These are phyloP conservation scores for Malus sieversii DNA, from an alignment of 306 rosid species.

Conservation along the genomic window DNA sequence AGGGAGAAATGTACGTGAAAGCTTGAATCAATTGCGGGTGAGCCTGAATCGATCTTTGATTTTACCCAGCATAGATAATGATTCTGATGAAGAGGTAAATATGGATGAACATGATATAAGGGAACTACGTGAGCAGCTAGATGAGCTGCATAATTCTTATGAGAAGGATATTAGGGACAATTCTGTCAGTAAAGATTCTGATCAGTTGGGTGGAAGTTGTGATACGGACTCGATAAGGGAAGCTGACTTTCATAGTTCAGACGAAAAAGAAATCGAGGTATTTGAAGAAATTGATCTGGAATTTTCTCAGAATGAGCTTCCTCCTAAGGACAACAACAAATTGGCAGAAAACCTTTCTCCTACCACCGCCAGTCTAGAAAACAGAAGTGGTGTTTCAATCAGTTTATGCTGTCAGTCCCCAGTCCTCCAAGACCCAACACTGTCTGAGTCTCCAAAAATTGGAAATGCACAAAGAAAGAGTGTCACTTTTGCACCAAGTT, in stretches of 20 bases:
- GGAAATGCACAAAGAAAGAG: slow-evolving; percentile 66
- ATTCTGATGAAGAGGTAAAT: slow-evolving; percentile 52
- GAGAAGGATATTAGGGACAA: slow-evolving; percentile 37
- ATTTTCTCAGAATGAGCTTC: slow-evolving; percentile 22
- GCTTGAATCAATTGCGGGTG: slow-evolving; percentile 74
- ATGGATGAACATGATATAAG: slow-evolving; percentile 62
- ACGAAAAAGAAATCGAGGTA: slow-evolving; percentile 47
- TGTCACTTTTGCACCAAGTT: slow-evolving; percentile 47
- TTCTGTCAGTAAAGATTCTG: slow-evolving; percentile 35
- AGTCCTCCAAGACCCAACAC: slow-evolving; percentile 58
- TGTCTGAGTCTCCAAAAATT: slow-evolving; percentile 89
- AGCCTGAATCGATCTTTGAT: slow-evolving; percentile 84
- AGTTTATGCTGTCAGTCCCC: slow-evolving; percentile 45
- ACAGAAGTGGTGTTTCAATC: slow-evolving; percentile 62
- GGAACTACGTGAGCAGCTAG: slow-evolving; percentile 59
- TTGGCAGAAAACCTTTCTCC: slow-evolving; percentile 23
- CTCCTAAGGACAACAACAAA: slow-evolving; percentile 30
- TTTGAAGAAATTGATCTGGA: slow-evolving; percentile 37
- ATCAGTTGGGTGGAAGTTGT: slow-evolving; percentile 42
- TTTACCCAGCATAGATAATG: slow-evolving; percentile 47
- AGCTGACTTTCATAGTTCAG: slow-evolving; percentile 32
- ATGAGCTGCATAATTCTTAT: slow-evolving; percentile 47
- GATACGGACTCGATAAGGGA: slow-evolving; percentile 40
- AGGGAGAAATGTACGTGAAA: slow-evolving; percentile 66
- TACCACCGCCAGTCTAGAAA: slow-evolving; percentile 28